These are phyloP conservation scores for Evernia prunastri DNA, from an alignment of 495 filamentous ascomycete species.

Conservation along the genomic window DNA sequence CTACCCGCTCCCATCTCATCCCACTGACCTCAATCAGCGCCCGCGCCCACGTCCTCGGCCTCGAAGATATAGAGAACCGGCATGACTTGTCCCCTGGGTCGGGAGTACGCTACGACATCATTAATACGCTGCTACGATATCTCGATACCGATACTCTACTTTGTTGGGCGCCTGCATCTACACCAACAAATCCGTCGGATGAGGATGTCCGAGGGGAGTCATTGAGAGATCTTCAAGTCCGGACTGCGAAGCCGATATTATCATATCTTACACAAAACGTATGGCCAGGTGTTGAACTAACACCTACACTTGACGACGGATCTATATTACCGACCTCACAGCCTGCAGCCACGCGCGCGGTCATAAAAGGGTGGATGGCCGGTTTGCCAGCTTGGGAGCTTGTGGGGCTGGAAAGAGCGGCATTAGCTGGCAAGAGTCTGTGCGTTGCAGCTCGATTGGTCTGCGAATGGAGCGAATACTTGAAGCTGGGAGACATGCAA, in stretches of 20 bases:
- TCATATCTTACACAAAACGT: constrained; percentile 60
- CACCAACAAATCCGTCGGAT: constrained; percentile 35
- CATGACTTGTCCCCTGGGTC: constrained; percentile 14
- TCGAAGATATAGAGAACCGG: constrained; percentile 51
- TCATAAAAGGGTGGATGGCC: constrained; percentile 72
- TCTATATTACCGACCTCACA: constrained; percentile 68
- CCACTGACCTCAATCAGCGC: constrained; percentile 81
- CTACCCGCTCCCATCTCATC: constrained; percentile 69
- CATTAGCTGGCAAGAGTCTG: constrained; percentile 80
- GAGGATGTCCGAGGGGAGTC: constrained; percentile 33
- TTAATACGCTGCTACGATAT: constrained; percentile 68
- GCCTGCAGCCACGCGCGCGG: constrained; percentile 61
- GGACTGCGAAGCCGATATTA: constrained; percentile 59
- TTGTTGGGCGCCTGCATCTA: constrained; percentile 74
- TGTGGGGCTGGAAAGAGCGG: constrained; percentile 75
- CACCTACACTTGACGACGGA: constrained; percentile 63
- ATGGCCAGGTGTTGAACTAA: constrained; percentile 81
- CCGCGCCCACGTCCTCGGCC: constrained; percentile 70
- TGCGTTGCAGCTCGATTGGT: constrained; percentile 69
- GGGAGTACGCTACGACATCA: constrained; percentile 50
- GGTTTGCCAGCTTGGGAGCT: constrained; percentile 69
- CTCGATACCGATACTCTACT: constrained; percentile 89
- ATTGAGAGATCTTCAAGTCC: constrained; percentile 66
- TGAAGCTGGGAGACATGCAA: constrained; percentile 34
- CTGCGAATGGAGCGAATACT: constrained; percentile 81